Evolutionary conservation across 345 rosid genomes (phyloP).

Genomic region (Pelargonium nanum): DNA sequence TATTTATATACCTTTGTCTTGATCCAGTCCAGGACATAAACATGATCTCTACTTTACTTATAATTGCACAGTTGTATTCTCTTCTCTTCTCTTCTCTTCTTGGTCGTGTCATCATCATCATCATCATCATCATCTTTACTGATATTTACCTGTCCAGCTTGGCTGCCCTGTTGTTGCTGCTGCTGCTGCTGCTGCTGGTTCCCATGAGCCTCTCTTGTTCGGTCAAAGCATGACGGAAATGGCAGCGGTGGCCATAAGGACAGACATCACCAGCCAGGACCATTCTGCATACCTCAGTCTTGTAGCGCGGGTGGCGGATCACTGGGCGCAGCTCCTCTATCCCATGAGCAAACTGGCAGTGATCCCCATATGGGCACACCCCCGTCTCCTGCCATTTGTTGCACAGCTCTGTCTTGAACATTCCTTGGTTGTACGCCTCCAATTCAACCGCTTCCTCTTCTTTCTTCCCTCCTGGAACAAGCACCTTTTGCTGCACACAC

Average conservation of each 20-base stretch:
- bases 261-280: conserved; percentile 55
- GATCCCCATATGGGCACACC: conserved; percentile 53
- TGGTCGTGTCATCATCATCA: no score
- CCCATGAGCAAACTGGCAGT: conserved; percentile 91
- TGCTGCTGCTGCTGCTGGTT: no score
- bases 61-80: no score
- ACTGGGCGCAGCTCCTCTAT: conserved; percentile 76
- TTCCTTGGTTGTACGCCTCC: conserved; percentile 75
- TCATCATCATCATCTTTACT: no score
- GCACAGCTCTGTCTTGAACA: conserved; percentile 84
- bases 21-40: no score
- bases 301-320: conserved; percentile 84
- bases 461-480: conserved; percentile 31
- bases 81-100: no score
- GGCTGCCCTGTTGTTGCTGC: no score
- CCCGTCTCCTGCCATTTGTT: conserved; percentile 97
- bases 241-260: conserved; percentile 94
- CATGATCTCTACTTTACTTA: no score
- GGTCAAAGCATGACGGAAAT: conserved; percentile 81
- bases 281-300: conserved; percentile 80
- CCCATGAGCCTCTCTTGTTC: conserved; percentile 39
- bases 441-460: conserved; percentile 48
- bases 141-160: no score
- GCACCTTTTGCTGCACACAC: conserved; percentile 27
- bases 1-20: no score